phyloP scores from a whole-genome alignment of 2,329 filamentous ascomycete genomes.

The Phialemonium atrogriseum region DNA sequence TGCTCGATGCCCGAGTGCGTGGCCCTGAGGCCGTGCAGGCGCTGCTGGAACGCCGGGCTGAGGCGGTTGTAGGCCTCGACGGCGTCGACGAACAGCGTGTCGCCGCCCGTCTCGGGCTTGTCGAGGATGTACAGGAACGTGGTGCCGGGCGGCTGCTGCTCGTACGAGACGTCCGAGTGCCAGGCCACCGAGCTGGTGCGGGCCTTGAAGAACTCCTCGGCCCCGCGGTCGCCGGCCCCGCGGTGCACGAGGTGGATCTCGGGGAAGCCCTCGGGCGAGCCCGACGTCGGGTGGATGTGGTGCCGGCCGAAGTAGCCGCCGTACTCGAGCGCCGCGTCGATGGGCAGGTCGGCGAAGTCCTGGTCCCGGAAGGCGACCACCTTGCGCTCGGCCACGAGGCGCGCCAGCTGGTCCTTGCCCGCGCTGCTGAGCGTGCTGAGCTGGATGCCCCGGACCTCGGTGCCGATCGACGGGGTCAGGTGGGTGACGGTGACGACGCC shows the following conservation, averaged over 20 bases:
- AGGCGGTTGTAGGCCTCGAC: constrained; percentile 75
- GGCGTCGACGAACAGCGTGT: constrained; percentile 75
- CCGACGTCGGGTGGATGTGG: constrained; percentile 66
- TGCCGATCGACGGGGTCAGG: constrained; percentile 59
- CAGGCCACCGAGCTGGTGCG: constrained; percentile 77
- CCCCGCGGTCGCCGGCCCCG: constrained; percentile 55
- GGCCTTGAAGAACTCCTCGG: constrained; percentile 50
- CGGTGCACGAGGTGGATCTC: constrained; percentile 66
- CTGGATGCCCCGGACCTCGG: constrained; percentile 60
- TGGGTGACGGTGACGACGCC: constrained; percentile 38
- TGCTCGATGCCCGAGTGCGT: constrained; percentile 80
- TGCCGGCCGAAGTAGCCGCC: constrained; percentile 53
- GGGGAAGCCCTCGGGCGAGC: constrained; percentile 59
- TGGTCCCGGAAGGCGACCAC: constrained; percentile 65
- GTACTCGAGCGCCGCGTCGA: constrained; percentile 55
- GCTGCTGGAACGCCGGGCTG: constrained; percentile 68
- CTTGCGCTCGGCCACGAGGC: constrained; percentile 61
- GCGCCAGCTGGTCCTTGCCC: constrained; percentile 62
- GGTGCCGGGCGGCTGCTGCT: constrained; percentile 79
- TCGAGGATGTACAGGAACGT: constrained; percentile 89
- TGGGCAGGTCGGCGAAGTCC: constrained; percentile 55
- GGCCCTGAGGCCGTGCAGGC: constrained; percentile 72
- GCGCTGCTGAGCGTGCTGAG: constrained; percentile 52
- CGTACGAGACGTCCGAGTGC: constrained; percentile 86
- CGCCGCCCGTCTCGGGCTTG: constrained; percentile 68